Evolutionary conservation across 2,329 filamentous ascomycete genomes (phyloP), one percentile per base, ranked within the genome.

Genomic region (Aspergillus fumigatiaffinis): DNA sequence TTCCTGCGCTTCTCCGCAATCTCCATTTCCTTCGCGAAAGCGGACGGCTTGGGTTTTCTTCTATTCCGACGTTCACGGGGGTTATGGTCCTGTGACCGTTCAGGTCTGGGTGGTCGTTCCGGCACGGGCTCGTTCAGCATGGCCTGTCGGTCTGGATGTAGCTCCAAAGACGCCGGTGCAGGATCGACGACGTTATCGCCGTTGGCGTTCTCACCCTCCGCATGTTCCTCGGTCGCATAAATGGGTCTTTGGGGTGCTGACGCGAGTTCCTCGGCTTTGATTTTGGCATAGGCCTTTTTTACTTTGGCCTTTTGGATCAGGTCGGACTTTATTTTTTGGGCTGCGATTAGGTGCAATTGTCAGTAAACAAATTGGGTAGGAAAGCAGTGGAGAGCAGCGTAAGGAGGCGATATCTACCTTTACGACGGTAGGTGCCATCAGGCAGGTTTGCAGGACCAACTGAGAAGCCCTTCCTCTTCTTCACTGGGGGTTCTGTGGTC

Each of bases 221-320:
- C 60, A 52, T 68, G 60, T 53, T 75, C 69, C 51, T 73, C 64
- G 56, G 64, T 65, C 52, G 60, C 58, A 65, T 77, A 68, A 63
- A 73, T 60, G 58, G 76, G 67, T 67, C 68, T 71, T 48, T 62
- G 58, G 9, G 66, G 60, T 28, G 65, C 65, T 41, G 70, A 65
- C 42, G 72, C 73, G 42, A 78, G 73, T 70, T 85, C 80, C 50
- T 79, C 77, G 44, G 86, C 86, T 75, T 92, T 93, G 62, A 96
- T 80, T 75, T 96, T 97, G 61, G 89, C 89, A 71, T 96, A 97
- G 46, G 89, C 85, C 75, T 96, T 96, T 77, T 93, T 94, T 61
- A 96, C 82, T 76, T 97, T 96, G 59, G 92, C 92, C 73, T 94
- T 95, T 74, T 92, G 86, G 67, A 97, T 97, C 55, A 96, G 79